These are phyloP conservation scores for Starmerella etchellsii DNA, from an alignment of 805 yeast species.

Conservation along the genomic window DNA sequence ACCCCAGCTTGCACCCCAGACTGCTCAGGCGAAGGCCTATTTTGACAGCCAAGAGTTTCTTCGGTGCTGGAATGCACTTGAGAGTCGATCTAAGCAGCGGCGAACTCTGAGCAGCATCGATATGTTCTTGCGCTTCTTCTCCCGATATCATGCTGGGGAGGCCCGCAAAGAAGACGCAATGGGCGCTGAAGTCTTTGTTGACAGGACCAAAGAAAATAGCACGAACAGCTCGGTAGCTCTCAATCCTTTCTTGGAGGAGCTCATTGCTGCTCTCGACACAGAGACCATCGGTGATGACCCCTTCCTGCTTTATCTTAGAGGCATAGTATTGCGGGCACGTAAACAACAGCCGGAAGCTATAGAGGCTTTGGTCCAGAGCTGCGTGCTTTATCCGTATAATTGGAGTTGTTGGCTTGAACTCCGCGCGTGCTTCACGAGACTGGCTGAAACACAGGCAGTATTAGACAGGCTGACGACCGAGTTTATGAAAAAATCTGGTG, in stretches of 20 bases:
- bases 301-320: conserved; percentile 58
- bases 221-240: conserved; percentile 10
- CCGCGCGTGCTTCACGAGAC: conserved; percentile 39
- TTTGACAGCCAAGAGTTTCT: conserved; percentile 79
- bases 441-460: conserved; percentile 6
- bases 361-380: conserved; percentile 44
- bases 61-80: conserved; percentile 51
- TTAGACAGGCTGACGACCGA: not conserved
- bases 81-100: conserved; percentile 32
- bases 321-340: conserved; percentile 51
- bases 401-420: conserved; percentile 93
- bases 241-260: conserved; percentile 27
- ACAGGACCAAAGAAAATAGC: conserved; percentile 21
- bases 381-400: conserved; percentile 62
- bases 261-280: conserved; percentile 33
- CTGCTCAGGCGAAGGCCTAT: conserved; percentile 54
- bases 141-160: conserved; percentile 64
- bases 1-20: conserved; percentile 30
- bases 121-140: conserved; percentile 51
- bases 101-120: not conserved
- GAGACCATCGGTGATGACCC: conserved; percentile 27
- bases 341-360: conserved; percentile 52
- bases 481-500: conserved; percentile 2
- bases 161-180: conserved; percentile 56
- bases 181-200: conserved; percentile 44